Evolutionary conservation across 1,284 basidiomycete genomes (phyloP), one percentile per base, ranked within the genome.

Genomic region (Singerocomus rubriflavus): DNA sequence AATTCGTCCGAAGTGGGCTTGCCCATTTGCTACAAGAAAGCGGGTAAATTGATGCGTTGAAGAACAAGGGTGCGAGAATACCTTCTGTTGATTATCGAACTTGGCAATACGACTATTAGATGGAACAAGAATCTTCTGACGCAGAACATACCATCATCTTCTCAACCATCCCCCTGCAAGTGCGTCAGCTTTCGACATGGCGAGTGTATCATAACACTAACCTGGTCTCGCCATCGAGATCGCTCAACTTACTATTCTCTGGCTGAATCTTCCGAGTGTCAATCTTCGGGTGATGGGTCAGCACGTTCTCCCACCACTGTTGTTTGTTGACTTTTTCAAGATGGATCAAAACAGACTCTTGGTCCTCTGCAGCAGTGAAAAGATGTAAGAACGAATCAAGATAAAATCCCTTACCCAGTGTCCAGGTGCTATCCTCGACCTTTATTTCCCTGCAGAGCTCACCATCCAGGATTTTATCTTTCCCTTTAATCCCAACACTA

Each of bases 81-180:
- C 93, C 79, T 93, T 97, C 71, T 98, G 96, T 64, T 94, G 91
- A 63, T 98, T 98, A 70, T 99, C 97, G 62, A 94, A 98, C 93
- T 96, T 63, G 42, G 47, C 41, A 48, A 41, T 29, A 37, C 39
- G 21, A 43, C 32, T 48, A 46, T 61, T 42, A 59, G 48, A 44
- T 32, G 40, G 21, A 49, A 35, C 13, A 49, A 33, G 3, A 30
- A 41, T 5, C 4, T 35, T 45, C 12, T 32, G n/a, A 40, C 11
- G 5, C 31, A 26, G 16, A 60, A 66, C 88, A 61, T 72, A 94
- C 95, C 96, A 99, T 99, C 97, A 99, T 99, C 76, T 99, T 99
- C 73, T 99, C 97, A 0, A 99, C 97, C 91, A 99, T 93, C 0
- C 91, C 93, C 60, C 96, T 91, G 63, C 48, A 51, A 48, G 13